Evolutionary conservation across 139 green algal genomes (phyloP).

Genomic region (Desmodesmus armatus): DNA sequence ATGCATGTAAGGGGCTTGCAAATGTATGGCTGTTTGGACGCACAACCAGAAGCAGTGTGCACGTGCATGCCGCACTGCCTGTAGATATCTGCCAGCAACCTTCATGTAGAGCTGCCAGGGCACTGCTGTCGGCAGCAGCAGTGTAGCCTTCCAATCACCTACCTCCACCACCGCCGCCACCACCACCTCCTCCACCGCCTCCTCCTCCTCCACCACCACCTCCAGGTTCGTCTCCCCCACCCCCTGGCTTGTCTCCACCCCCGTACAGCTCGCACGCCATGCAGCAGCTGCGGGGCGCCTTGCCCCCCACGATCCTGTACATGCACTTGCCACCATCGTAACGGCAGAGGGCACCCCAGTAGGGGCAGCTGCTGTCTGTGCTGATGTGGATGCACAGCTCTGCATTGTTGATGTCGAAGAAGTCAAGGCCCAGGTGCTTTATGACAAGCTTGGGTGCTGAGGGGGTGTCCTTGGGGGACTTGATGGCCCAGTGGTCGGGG

Average conservation of each 20-base stretch:
- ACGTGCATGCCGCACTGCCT: too few species aligned
- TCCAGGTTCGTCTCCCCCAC: conserved; percentile 4
- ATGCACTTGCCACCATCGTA: conserved; percentile 41
- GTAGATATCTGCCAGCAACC: too few species aligned
- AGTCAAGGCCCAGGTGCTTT: conserved; percentile 24
- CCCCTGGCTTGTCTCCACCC: conserved; percentile 15
- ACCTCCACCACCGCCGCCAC: conserved; percentile 4
- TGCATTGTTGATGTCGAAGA: conserved; percentile 35
- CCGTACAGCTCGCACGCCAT: conserved; percentile 45
- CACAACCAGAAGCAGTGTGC: too few species aligned
- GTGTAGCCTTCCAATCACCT: neutral
- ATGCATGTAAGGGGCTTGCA: too few species aligned
- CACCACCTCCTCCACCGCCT: conserved; percentile 3
- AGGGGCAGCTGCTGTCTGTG: neutral
- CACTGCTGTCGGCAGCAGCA: neutral
- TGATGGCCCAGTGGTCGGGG: neutral
- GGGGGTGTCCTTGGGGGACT: neutral
- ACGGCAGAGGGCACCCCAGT: conserved; percentile 18
- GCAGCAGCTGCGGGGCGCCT: neutral
- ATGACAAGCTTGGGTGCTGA: neutral
- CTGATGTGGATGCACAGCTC: conserved; percentile 27
- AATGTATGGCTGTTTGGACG: too few species aligned
- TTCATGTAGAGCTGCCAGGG: too few species aligned
- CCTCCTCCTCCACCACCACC: conserved; percentile 31
- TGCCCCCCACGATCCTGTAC: conserved; percentile 30